Conservation (phyloP, 192 early-diverging fungal genomes). For the Fimicolochytrium jonesii region DNA sequence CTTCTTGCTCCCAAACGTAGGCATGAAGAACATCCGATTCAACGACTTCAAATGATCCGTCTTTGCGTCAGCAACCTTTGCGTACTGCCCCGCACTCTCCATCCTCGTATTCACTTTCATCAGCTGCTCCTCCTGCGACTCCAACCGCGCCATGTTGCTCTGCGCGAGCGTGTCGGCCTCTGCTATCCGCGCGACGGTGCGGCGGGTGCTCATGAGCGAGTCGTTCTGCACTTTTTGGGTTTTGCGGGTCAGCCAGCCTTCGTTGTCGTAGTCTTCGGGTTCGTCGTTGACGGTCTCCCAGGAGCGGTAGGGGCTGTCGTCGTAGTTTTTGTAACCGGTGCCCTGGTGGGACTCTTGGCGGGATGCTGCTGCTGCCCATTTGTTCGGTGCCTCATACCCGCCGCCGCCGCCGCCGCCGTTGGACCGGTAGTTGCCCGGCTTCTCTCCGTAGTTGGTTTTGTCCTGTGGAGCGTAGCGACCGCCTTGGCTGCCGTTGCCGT, state of each 20-base stretch:
- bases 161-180: constrained; percentile 32
- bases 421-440: no score
- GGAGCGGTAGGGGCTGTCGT: not conserved
- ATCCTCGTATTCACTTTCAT: constrained; percentile 34
- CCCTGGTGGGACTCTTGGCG: no score
- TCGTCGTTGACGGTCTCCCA: constrained; percentile 17
- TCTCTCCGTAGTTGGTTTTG: no score
- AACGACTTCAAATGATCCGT: constrained; percentile 46
- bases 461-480: no score
- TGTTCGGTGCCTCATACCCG: no score
- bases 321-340: no score
- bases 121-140: constrained; percentile 50
- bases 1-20: constrained; percentile 47
- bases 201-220: constrained; percentile 29
- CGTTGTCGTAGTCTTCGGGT: constrained; percentile 29
- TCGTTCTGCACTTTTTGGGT: constrained; percentile 44
- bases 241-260: constrained; percentile 31
- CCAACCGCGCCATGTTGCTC: constrained; percentile 24
- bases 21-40: constrained; percentile 50
- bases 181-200: constrained; percentile 34
- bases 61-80: constrained; percentile 43
- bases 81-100: constrained; percentile 36
- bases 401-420: no score
- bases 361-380: no score
- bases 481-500: no score